Base-by-base conservation (phyloP, 805 yeast species). In the Candida yuanshanica region DNA sequence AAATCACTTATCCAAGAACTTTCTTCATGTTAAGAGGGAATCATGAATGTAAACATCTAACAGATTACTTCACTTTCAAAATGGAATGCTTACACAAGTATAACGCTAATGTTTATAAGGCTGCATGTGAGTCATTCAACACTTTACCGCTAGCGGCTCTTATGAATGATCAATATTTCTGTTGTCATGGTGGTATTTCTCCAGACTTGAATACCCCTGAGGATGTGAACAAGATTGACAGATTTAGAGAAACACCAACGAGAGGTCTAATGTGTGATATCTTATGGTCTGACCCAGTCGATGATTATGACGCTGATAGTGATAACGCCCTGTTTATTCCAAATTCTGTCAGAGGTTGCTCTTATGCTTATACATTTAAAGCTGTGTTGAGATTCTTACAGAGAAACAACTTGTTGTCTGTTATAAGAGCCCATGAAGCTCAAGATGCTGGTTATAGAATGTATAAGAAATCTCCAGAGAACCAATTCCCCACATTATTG, bases 401-500 rank as follows among this genome's bases (percentile, higher is more conserved):
- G 50, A 70, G 79, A 39, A 91, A 88, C 32, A 83, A 86, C 18
- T 66, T 91, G 27, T 66, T 91, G 24, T 83, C 89, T n/a, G 77
- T 91, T 26, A 87, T 91, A 35, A 73, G 99, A 44, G 98, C 97
- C 1, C 99, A 91, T 62, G 97, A 91, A 65, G 97, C 97, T 1
- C 99, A 91, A 63, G 97, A 91, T 62, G 90, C 93, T 9, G 99
- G 99, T 27, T 91, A 90, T 64, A 70, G 96, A 59, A 93, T 93
- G 87, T 91, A 91, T 65, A 83, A 82, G 53, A 78, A 86, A 50
- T 86, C 96, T 2, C 75, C 77, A 46, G 72, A 84, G 4, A 80
- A 89, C 56, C 95, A 95, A 11, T 91, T 91, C 59, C 98, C 97
- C 2, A 78, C 91, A 7, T 72, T 91, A 29, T 75, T 91, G 60